phyloP scores from a whole-genome alignment of 2,329 filamentous ascomycete species.

The Tolypocladium ovalisporum region DNA sequence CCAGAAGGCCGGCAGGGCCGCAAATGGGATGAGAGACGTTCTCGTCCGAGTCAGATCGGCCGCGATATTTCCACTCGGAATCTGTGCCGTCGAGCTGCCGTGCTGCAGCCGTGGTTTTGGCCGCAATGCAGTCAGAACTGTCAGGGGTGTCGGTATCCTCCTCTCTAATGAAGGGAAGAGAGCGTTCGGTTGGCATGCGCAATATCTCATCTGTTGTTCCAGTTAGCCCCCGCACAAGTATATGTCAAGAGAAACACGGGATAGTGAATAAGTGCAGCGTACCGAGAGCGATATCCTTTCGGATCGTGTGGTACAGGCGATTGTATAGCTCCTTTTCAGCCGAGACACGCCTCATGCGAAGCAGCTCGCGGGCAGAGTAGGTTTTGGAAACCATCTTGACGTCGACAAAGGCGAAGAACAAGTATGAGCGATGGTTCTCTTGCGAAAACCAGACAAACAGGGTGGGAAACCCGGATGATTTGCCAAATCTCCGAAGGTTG shows the following conservation, averaged over 20 bases:
- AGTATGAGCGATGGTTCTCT: conserved; percentile 24
- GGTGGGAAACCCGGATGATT: conserved; percentile 20
- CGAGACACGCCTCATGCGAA: conserved; percentile 20
- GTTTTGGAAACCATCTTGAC: conserved; percentile 29
- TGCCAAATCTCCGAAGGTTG: conserved; percentile 9
- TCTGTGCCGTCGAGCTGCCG: conserved; percentile 28
- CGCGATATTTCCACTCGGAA: conserved; percentile 32
- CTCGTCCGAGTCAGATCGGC: conserved; percentile 33
- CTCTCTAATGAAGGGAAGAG: conserved; percentile 20
- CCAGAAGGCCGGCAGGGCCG: conserved; percentile 39
- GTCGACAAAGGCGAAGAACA: conserved; percentile 27
- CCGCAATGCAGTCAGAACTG: conserved; percentile 1
- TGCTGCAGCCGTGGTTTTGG: conserved; percentile 8
- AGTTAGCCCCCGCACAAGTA: neutral
- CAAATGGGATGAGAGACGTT: conserved; percentile 34
- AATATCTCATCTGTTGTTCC: conserved; percentile 17
- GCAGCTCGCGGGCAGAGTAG: conserved; percentile 34
- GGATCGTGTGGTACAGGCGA: conserved; percentile 21
- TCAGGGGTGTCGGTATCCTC: conserved; percentile 10
- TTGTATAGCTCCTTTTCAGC: conserved; percentile 15
- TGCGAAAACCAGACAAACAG: conserved; percentile 27
- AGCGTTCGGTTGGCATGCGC: conserved; percentile 13
- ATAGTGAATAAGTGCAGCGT: conserved; percentile 5
- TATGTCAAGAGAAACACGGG: no score
- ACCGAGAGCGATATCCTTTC: conserved; percentile 30